Conservation (phyloP, 2,329 filamentous ascomycete genomes). For the Cytospora piceicola region DNA sequence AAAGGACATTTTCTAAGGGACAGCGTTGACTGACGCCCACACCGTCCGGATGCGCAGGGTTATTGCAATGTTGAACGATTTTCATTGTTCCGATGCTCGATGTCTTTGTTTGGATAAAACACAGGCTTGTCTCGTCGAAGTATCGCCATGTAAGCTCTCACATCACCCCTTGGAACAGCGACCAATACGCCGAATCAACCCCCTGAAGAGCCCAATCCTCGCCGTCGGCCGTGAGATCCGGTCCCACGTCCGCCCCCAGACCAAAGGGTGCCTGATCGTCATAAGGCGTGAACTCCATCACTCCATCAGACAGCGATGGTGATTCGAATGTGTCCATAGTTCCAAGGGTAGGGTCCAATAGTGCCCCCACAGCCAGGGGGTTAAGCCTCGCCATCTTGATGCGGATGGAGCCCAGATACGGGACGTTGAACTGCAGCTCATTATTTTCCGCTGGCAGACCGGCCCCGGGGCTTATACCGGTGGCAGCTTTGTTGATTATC, state of each 20-base stretch:
- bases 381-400: slow-evolving; percentile 40
- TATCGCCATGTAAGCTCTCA: not conserved
- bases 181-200: slow-evolving; percentile 34
- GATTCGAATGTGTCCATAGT: slow-evolving; percentile 7
- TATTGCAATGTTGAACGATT: not conserved
- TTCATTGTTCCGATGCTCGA: not conserved
- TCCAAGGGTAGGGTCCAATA: not conserved
- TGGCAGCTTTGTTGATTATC: slow-evolving; percentile 41
- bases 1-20: not conserved
- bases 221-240: slow-evolving; percentile 34
- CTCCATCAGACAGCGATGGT: slow-evolving; percentile 5
- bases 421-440: slow-evolving; percentile 47
- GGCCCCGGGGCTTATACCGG: slow-evolving; percentile 22
- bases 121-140: not conserved
- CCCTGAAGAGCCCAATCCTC: slow-evolving; percentile 34
- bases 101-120: not conserved
- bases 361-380: not conserved
- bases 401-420: slow-evolving; percentile 52
- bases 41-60: not conserved
- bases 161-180: slow-evolving; percentile 30
- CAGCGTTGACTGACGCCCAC: not conserved
- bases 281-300: slow-evolving; percentile 21
- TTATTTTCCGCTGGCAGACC: slow-evolving; percentile 21
- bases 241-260: slow-evolving; percentile 1
- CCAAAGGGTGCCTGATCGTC: slow-evolving; percentile 20